Conservation (phyloP, 2,329 filamentous ascomycete species). For the Aspergillus pseudonomiae region DNA sequence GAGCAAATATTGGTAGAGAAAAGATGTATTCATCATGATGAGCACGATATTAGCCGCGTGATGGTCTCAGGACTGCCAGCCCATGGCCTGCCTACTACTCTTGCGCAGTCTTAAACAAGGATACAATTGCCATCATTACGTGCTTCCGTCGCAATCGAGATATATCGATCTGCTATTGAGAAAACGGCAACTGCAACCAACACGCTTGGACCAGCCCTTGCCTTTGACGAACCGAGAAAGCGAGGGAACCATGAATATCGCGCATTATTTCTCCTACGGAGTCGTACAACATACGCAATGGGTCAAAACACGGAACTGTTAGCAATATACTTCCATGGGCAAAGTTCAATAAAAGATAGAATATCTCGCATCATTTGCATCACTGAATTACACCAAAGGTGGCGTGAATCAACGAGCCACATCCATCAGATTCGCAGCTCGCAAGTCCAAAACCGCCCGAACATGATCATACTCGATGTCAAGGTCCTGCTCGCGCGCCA, state of each 20-base stretch:
- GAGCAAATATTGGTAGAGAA: background rate
- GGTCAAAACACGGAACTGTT: background rate
- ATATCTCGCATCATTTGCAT: background rate
- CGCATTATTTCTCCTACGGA: too few species aligned
- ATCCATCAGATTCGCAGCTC: background rate
- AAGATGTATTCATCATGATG: background rate
- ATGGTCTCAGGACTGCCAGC: background rate
- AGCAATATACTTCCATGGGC: background rate
- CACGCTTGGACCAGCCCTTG: background rate
- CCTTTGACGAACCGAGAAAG: background rate
- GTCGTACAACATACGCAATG: too few species aligned
- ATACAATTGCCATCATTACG: background rate
- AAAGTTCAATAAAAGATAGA: background rate
- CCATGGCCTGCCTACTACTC: background rate
- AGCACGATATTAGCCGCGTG: background rate
- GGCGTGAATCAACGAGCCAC: background rate
- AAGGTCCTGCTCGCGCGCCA: conserved; percentile 34
- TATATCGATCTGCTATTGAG: background rate
- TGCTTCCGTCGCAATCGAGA: too few species aligned
- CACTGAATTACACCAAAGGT: background rate
- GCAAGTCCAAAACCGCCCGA: conserved; percentile 22
- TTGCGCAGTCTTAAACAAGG: background rate
- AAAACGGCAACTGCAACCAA: background rate
- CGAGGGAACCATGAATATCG: background rate
- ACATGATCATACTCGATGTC: conserved; percentile 26